A percentile compares a stretch with the other conserved stretches of the same genome.
phyloP scores from a whole-genome alignment of 2,329 filamentous ascomycete species.

The Dactylellina leptospora region DNA sequence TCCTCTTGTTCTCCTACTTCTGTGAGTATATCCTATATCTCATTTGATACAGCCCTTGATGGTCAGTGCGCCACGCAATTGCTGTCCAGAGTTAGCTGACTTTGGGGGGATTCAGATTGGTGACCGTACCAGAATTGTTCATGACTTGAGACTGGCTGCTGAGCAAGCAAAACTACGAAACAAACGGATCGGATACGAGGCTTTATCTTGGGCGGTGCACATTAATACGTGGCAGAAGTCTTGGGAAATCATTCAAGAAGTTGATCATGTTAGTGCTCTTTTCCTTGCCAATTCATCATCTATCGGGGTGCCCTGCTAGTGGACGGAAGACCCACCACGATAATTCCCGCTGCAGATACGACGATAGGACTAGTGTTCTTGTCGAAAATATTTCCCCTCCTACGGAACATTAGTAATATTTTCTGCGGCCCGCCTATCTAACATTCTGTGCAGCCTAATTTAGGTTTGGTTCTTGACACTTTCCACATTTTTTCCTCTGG shows the following conservation, averaged over 20 bases:
- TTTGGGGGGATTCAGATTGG: conserved; percentile 39
- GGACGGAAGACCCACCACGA: conserved; percentile 36
- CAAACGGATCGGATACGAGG: conserved; percentile 55
- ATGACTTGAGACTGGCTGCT: conserved; percentile 54
- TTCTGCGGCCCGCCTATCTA: conserved; percentile 42
- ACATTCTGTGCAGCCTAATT: conserved; percentile 48
- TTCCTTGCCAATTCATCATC: conserved; percentile 33
- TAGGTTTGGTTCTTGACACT: conserved; percentile 55
- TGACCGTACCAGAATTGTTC: conserved; percentile 54
- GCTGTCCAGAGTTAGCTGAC: conserved; percentile 40
- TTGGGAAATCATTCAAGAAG: conserved; percentile 54
- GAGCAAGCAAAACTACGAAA: conserved; percentile 53
- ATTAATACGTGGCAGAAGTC: conserved; percentile 55
- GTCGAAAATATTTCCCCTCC: conserved; percentile 18
- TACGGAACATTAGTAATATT: conserved; percentile 44
- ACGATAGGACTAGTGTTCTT: conserved; percentile 15
- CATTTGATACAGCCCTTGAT: neutral
- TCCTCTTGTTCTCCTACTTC: conserved; percentile 54
- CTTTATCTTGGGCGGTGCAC: conserved; percentile 54
- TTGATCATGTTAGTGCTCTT: conserved; percentile 53
- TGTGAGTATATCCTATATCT: conserved; percentile 35
- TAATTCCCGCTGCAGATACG: conserved; percentile 53
- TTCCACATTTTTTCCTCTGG: conserved; percentile 55
- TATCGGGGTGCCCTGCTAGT: conserved; percentile 47
- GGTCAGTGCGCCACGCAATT: conserved; percentile 1